phyloP scores from a whole-genome alignment of 2,329 filamentous ascomycete genomes.

The Hymenoscyphus fructigenus region DNA sequence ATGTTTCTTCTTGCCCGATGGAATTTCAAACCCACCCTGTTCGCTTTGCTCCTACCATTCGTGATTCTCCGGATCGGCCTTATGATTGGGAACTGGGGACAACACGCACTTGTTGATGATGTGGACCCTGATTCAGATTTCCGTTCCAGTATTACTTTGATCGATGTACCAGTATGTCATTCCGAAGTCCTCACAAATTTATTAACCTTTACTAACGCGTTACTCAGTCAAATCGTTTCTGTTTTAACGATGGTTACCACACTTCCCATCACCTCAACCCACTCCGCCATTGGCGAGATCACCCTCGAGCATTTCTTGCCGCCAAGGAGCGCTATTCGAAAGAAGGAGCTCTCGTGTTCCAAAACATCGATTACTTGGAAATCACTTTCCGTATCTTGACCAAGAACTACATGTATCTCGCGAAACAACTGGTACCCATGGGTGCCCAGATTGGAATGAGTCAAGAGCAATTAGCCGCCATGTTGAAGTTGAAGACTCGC shows the following conservation, averaged over 20 bases:
- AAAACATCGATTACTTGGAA: slow-evolving; percentile 79
- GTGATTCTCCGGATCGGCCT: slow-evolving; percentile 65
- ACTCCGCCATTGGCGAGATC: slow-evolving; percentile 76
- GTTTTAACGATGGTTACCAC: slow-evolving; percentile 82
- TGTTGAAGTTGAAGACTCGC: slow-evolving; percentile 65
- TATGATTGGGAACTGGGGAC: slow-evolving; percentile 84
- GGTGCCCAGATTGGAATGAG: slow-evolving; percentile 68
- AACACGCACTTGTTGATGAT: slow-evolving; percentile 78
- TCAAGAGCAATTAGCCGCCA: slow-evolving; percentile 59
- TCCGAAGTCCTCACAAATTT: neutral
- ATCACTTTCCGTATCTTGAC: slow-evolving; percentile 66
- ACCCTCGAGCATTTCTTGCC: slow-evolving; percentile 70
- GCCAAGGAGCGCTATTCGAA: slow-evolving; percentile 65
- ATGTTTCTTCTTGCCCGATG: slow-evolving; percentile 53
- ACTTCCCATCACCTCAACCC: slow-evolving; percentile 80
- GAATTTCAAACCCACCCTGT: slow-evolving; percentile 52
- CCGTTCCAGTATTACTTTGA: slow-evolving; percentile 73
- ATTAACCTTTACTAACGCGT: slow-evolving; percentile 17
- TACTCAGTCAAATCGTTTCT: slow-evolving; percentile 72
- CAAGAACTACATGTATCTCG: slow-evolving; percentile 71
- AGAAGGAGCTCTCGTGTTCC: slow-evolving; percentile 72
- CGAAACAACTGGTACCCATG: slow-evolving; percentile 70
- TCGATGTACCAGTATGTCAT: slow-evolving; percentile 71
- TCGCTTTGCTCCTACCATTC: slow-evolving; percentile 67
- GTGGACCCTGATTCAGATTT: slow-evolving; percentile 75